Evolutionary conservation across 2,329 filamentous ascomycete species (phyloP), one percentile per base, ranked within the genome.

Genomic region (Phoma sp.): DNA sequence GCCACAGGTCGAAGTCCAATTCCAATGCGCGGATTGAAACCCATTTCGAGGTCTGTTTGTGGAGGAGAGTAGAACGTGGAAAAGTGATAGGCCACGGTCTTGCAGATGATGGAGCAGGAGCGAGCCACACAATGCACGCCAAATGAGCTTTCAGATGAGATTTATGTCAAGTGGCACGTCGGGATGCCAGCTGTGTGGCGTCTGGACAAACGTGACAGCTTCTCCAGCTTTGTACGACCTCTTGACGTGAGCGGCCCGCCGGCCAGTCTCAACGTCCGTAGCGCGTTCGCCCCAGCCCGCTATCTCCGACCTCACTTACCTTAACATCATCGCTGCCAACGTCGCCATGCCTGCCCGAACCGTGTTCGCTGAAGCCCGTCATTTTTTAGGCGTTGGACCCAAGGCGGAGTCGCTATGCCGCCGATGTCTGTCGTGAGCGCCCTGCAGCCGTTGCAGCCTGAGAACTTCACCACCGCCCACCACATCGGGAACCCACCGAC

Each of bases 401-500:
- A 40, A n/a, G 33, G 42, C 24, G 27, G 33, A 27, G 5, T 53
- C 29, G 41, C 13, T 25, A 68, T 69, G 64, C 42, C 60, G 35
- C 55, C 62, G 23, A 55, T 55, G 23, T 55, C 62, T 46, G 49
- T 55, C 39, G 52, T 62, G 37, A 56, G 25, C 37, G 37, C 53
- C 7, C 56, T 72, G 29, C 58, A 62, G 5, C 42, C 60, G 14
- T 60, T 55, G 43, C 61, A 46, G 24, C 69, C 70, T 6, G 45
- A 59, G 5, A 60, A 55, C 32, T 61, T 61, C 51, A 64, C 65
- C n/a, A 59, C 68, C 13, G 58, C 69, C 14, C 79, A 81, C 57
- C 78, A 81, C 62, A 60, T 78, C 23, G 76, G 74, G 30, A 70
- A 49, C 23, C 79, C 79, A 4, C 78, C 78, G 6, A 76, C 75